Evolutionary conservation across 108 stramenopile species (phyloP).

Genomic region (Nitzschia sp.): DNA sequence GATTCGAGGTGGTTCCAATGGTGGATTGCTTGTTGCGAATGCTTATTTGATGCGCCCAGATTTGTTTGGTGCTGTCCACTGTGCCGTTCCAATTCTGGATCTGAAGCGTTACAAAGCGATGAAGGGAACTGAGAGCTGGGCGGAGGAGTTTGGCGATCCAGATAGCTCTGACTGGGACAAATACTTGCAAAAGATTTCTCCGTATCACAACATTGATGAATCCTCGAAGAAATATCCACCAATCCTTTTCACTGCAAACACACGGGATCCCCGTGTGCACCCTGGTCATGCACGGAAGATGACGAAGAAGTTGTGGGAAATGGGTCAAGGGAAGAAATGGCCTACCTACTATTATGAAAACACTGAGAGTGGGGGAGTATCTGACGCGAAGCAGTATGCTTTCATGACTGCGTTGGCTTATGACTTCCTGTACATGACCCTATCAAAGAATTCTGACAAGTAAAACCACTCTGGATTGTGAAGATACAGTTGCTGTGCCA

Average conservation of each 20-base stretch:
- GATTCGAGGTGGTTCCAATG: constrained; percentile 91
- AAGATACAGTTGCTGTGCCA: background rate
- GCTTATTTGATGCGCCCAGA: constrained; percentile 81
- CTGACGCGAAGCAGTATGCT: constrained; percentile 68
- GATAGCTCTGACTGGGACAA: constrained; percentile 82
- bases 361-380: constrained; percentile 76
- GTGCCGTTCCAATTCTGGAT: constrained; percentile 88
- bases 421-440: constrained; percentile 65
- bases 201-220: constrained; percentile 83
- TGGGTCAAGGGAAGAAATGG: constrained; percentile 68
- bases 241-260: constrained; percentile 72
- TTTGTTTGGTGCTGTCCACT: constrained; percentile 88
- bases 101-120: constrained; percentile 69
- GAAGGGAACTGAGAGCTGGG: constrained; percentile 81
- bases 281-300: constrained; percentile 88
- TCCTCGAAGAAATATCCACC: constrained; percentile 52
- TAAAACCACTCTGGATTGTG: background rate
- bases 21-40: constrained; percentile 84
- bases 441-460: constrained; percentile 32
- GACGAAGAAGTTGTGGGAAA: constrained; percentile 66
- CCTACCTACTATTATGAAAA: constrained; percentile 84
- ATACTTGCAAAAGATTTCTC: constrained; percentile 71
- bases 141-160: constrained; percentile 92
- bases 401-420: constrained; percentile 70
- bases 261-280: constrained; percentile 83